Evolutionary conservation across 2,329 filamentous ascomycete genomes (phyloP), one percentile per base, ranked within the genome.

Genomic region (Neospermospora avenae): DNA sequence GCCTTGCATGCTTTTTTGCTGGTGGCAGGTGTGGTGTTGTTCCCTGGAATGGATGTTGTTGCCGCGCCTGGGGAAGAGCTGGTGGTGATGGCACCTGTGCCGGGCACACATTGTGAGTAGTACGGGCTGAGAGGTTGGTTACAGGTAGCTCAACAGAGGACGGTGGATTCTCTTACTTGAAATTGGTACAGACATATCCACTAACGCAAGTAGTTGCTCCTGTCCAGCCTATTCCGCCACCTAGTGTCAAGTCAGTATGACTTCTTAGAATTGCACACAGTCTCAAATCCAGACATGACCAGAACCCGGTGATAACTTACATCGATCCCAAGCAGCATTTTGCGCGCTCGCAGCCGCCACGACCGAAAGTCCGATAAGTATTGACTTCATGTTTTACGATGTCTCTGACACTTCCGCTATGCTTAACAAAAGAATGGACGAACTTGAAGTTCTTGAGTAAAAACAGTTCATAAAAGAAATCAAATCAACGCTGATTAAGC

Each of bases 131-230:
- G 37, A 10, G 16, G 31, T 31, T 10, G 5, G 28, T 31, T 31
- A 31, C 6, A 31, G 28, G 28, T 31, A 6, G 28, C 5, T 31
- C n/a, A n/a, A 31, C 6, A 31, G 28, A 31, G 28, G 5, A 31
- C 5, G n/a, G n/a, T 20, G 28, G 13, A 59, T 58, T 53, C 59
- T 70, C 68, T 80, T 66, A 1, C 45, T 62, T 42, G 55, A 60
- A 14, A 55, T n/a, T n/a, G n/a, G n/a, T 65, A 59, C 69, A 71
- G 6, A 61, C 57, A 52, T 63, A 70, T 10, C 68, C 68, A 37
- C 60, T 46, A 46, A 67, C 66, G 60, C 69, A 70, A 20, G 65
- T 65, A 1, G 67, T 70, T 52, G 56, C 61, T 14, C 68, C 68
- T 16, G 55, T 49, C 68, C 68, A 71, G 3, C 55, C 35, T 16